These are phyloP conservation scores for Saccharomycopsis lassenensis DNA, from an alignment of 805 yeast genomes.

Conservation along the genomic window DNA sequence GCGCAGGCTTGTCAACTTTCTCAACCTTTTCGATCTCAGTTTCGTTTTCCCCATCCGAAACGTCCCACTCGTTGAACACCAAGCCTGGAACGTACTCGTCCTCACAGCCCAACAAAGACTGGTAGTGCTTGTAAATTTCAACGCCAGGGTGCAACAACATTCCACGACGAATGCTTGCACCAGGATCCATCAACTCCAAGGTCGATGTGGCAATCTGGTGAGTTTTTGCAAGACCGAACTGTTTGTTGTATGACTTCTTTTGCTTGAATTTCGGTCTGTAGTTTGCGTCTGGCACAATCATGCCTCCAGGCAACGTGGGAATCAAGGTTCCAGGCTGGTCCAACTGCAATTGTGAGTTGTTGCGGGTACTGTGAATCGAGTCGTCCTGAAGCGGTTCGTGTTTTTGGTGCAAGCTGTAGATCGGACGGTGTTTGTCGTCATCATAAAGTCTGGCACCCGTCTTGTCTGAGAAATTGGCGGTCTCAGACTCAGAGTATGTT, in stretches of 20 bases:
- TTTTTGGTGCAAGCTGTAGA: constrained; percentile 15
- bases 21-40: background rate
- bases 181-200: constrained; percentile 13
- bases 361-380: constrained; percentile 13
- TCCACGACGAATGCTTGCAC: background rate
- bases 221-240: constrained; percentile 16
- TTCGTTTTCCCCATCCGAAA: too few relatives aligned
- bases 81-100: constrained; percentile 73
- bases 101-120: constrained; percentile 38
- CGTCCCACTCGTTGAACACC: too few relatives aligned
- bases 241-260: constrained; percentile 11
- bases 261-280: constrained; percentile 13
- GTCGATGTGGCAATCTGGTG: constrained; percentile 19
- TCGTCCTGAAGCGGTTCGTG: constrained; percentile 17
- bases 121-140: constrained; percentile 14
- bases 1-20: background rate
- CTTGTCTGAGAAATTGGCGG: constrained; percentile 42
- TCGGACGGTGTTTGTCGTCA: constrained; percentile 41
- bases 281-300: constrained; percentile 18
- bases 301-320: constrained; percentile 18
- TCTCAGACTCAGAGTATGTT: constrained; percentile 57
- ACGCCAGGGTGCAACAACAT: constrained; percentile 16
- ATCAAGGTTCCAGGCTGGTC: too few relatives aligned
- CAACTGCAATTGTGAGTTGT: constrained; percentile 4
- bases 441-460: constrained; percentile 46